Base-by-base conservation (phyloP, 345 rosid species). In the Pugionium dolabratum region DNA sequence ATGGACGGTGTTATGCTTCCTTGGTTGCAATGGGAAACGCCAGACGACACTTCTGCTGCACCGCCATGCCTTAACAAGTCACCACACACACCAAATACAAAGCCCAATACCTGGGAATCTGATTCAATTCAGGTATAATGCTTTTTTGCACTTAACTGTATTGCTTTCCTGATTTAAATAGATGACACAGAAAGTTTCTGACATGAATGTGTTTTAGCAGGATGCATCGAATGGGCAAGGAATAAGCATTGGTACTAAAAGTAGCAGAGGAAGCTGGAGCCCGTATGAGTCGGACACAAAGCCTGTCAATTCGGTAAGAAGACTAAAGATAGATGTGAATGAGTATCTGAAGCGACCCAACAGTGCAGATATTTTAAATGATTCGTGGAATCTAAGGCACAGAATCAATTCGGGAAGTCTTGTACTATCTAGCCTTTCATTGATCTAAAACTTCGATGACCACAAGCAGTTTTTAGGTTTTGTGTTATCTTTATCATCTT, bases 21-120 rank as follows among this genome's bases (percentile, higher is more conserved):
- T 29, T 94, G 99, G 97, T 77, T 94, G 75, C 81, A 85, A 60
- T 94, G 97, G 99, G 99, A 94, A 63, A 82, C 95, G 67, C 79
- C 85, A 61, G 80, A 80, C 18, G 89, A 88, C 47, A 56, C 76
- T 67, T 85, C 79, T 75, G 65, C 82, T 27, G 41, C 75, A 33
- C n/a, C 70, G 44, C 45, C 79, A 26, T 70, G 80, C 67, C 81
- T 74, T 30, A 74, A 75, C 35, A 75, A 65, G 56, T 36, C 71
- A 6, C 81, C 66, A 57, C 69, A 66, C 2, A 67, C 67, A 1
- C 51, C 75, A 64, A 74, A 69, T 10, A 43, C 90, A 45, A 79
- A 71, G 73, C 18, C 63, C 28, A 28, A 43, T 10, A 35, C 70
- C 35, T 46, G 78, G 88, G 80, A 67, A 7, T 67, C 64, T 1